Percentiles rank a stretch among this genome's conserved stretches.
phyloP scores from a whole-genome alignment of 1,139 yeast genomes.

The Pichia sp. region DNA sequence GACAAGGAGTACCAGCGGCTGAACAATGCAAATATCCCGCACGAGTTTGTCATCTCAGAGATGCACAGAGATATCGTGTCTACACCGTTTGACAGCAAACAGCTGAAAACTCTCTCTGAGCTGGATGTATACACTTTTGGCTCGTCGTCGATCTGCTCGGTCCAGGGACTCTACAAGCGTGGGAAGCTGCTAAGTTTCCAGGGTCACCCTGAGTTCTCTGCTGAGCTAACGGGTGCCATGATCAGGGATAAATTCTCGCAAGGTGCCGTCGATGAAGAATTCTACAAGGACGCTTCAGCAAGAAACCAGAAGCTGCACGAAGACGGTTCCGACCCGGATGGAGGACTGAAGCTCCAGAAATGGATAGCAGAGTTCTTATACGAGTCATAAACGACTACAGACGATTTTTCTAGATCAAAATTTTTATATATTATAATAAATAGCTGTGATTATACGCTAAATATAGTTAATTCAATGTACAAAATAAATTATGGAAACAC shows the following conservation, averaged over 20 bases:
- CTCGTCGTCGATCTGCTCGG: slow-evolving; percentile 46
- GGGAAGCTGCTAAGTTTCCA: slow-evolving; percentile 58
- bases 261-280: slow-evolving; percentile 17
- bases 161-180: slow-evolving; percentile 59
- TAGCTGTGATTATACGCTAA: neutral
- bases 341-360: slow-evolving; percentile 10
- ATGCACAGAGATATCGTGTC: slow-evolving; percentile 72
- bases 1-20: slow-evolving; percentile 24
- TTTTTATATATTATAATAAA: neutral
- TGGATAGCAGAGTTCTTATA: slow-evolving; percentile 7
- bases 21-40: slow-evolving; percentile 12
- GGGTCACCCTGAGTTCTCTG: slow-evolving; percentile 83
- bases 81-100: slow-evolving; percentile 25
- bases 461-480: slow-evolving; percentile 2
- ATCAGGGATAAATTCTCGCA: slow-evolving; percentile 27
- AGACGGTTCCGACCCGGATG: slow-evolving; percentile 17
- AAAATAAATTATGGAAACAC: slow-evolving; percentile 4
- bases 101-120: slow-evolving; percentile 31
- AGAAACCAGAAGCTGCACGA: slow-evolving; percentile 18
- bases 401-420: neutral
- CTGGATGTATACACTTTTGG: slow-evolving; percentile 38
- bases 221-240: slow-evolving; percentile 34
- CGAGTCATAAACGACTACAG: neutral
- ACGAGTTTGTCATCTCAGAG: slow-evolving; percentile 46
- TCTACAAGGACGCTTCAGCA: slow-evolving; percentile 26